phyloP scores from a whole-genome alignment of 1,284 basidiomycete species.

The Volvariella surrecta region DNA sequence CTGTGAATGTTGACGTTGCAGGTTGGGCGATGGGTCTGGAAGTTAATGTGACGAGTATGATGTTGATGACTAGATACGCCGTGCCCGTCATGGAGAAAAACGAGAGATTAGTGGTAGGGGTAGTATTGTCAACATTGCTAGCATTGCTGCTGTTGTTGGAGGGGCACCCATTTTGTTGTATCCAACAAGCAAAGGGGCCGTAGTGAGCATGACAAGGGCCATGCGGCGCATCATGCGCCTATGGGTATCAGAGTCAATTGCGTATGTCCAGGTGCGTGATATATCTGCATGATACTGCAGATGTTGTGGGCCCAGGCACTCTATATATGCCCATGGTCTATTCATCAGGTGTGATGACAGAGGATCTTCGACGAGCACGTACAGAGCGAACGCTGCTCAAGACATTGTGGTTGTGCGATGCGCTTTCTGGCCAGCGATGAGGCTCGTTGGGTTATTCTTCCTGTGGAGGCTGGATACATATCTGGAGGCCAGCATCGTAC shows the following conservation, averaged over 20 bases:
- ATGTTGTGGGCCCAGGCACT: neutral
- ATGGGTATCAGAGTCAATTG: slow-evolving; percentile 30
- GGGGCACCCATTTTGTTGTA: slow-evolving; percentile 28
- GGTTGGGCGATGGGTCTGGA: slow-evolving; percentile 24
- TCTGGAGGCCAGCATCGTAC: slow-evolving; percentile 11
- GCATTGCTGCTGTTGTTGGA: slow-evolving; percentile 24
- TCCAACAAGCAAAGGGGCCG: slow-evolving; percentile 29
- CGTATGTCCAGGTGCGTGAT: slow-evolving; percentile 24
- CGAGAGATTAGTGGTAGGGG: slow-evolving; percentile 20
- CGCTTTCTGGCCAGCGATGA: slow-evolving; percentile 29
- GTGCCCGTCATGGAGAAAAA: slow-evolving; percentile 28
- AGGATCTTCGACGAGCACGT: slow-evolving; percentile 24
- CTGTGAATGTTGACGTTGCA: slow-evolving; percentile 22
- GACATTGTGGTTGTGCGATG: slow-evolving; percentile 26
- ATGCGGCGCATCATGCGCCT: slow-evolving; percentile 29
- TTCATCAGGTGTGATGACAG: slow-evolving; percentile 20
- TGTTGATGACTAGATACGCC: slow-evolving; percentile 28
- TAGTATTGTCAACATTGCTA: slow-evolving; percentile 26
- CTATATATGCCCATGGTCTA: slow-evolving; percentile 30
- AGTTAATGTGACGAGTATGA: slow-evolving; percentile 27
- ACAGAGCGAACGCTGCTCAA: slow-evolving; percentile 23
- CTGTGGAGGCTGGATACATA: slow-evolving; percentile 30
- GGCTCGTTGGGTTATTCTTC: slow-evolving; percentile 28
- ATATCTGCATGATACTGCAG: neutral
- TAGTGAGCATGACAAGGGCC: slow-evolving; percentile 31